Percentiles rank a stretch among this genome's conserved stretches.
Evolutionary conservation across 2,329 filamentous ascomycete genomes (phyloP).

Genomic region (Alternaria angustiovoidea): DNA sequence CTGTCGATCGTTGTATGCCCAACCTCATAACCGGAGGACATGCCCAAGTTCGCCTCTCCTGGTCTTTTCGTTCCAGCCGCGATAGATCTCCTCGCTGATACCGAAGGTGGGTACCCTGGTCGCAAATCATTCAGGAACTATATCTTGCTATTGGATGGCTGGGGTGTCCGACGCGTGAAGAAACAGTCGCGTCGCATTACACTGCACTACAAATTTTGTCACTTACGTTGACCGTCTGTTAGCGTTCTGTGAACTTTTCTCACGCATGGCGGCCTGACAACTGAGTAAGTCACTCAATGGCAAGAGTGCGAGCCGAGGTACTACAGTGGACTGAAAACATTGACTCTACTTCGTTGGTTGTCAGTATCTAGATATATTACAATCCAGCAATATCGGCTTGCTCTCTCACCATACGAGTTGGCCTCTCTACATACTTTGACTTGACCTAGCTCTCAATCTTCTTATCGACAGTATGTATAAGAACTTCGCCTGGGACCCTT

Average conservation of each 20-base stretch:
- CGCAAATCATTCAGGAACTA: background rate
- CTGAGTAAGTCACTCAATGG: background rate
- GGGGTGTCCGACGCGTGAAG: background rate
- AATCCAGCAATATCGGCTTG: background rate
- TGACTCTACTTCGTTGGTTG: background rate
- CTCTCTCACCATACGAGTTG: background rate
- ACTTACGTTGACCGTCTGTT: background rate
- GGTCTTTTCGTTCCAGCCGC: background rate
- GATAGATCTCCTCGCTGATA: background rate
- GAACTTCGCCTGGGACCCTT: background rate
- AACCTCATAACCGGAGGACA: constrained; percentile 8
- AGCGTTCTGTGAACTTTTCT: background rate
- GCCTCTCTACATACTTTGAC: background rate
- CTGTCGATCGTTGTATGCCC: constrained; percentile 10
- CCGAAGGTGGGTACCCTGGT: background rate
- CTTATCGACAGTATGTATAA: background rate
- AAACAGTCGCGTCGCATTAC: background rate
- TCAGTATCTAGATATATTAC: background rate
- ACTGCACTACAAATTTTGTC: background rate
- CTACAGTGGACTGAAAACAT: background rate
- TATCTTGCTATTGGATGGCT: background rate
- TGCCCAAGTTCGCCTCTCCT: constrained; percentile 1
- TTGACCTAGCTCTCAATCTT: background rate
- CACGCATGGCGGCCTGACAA: background rate
- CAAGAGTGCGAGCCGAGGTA: background rate